phyloP scores from a whole-genome alignment of 73 alveolate species.

The Breviolum minutum region DNA sequence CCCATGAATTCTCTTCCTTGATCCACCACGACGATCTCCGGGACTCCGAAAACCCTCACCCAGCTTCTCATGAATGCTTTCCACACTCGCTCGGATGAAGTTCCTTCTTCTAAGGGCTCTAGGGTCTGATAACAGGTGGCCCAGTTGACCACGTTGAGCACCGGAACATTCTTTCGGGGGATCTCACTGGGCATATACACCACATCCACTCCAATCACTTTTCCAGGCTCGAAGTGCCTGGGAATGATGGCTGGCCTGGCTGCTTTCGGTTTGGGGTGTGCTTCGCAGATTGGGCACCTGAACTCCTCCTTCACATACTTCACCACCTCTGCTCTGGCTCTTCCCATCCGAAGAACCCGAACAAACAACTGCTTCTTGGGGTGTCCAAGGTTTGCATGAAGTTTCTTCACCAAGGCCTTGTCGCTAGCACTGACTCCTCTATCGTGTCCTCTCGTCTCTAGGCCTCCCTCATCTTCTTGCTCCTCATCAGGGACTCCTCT shows the following conservation, averaged over 20 bases:
- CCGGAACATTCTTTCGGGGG: neutral
- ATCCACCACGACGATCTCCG: neutral
- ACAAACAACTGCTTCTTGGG: neutral
- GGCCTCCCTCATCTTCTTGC: neutral
- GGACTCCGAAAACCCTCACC: neutral
- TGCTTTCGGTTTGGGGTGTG: neutral
- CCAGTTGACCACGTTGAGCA: conserved; percentile 19
- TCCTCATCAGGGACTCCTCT: too few species aligned
- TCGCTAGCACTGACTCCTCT: neutral
- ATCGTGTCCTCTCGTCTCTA: neutral
- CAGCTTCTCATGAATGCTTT: neutral
- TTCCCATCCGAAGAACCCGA: neutral
- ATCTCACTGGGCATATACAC: neutral
- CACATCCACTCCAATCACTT: neutral
- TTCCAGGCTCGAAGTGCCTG: neutral
- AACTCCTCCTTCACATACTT: neutral
- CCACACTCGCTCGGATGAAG: neutral
- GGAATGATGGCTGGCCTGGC: neutral
- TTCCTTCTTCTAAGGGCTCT: neutral
- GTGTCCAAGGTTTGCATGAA: neutral
- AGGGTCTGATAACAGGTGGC: neutral
- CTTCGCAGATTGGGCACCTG: neutral
- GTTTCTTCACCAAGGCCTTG: neutral
- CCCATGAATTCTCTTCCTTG: neutral
- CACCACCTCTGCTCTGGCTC: neutral